A percentile compares a stretch with the other conserved stretches of the same genome.
Conservation (phyloP, 768 basidiomycete genomes). For the Boletus insuetus region DNA sequence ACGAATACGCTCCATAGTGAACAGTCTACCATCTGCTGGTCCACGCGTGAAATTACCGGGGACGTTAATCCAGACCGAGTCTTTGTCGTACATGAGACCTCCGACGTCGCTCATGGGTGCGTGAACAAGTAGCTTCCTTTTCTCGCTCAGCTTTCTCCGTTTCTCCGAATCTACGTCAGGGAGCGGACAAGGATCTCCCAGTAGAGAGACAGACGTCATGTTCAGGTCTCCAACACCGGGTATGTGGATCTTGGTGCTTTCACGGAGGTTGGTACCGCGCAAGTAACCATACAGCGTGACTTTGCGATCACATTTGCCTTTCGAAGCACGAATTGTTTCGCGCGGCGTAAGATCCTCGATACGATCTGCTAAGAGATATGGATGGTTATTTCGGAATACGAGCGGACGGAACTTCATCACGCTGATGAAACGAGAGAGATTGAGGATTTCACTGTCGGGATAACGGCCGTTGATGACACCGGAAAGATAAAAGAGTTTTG, state of each 20-base stretch:
- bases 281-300: slow-evolving; percentile 95
- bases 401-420: slow-evolving; percentile 99
- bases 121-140: slow-evolving; percentile 87
- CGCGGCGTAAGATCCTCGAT: slow-evolving; percentile 92
- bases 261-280: slow-evolving; percentile 79
- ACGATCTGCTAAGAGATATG: slow-evolving; percentile 92
- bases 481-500: slow-evolving; percentile 96
- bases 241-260: slow-evolving; percentile 82
- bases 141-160: slow-evolving; percentile 89
- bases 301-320: slow-evolving; percentile 91
- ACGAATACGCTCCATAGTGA: not conserved
- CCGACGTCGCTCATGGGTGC: slow-evolving; percentile 99
- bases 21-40: slow-evolving; percentile 55
- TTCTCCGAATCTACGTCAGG: slow-evolving; percentile 92
- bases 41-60: slow-evolving; percentile 89
- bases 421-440: slow-evolving; percentile 92
- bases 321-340: slow-evolving; percentile 69
- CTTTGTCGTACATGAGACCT: slow-evolving; percentile 96
- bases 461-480: slow-evolving; percentile 97
- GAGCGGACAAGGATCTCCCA: slow-evolving; percentile 95
- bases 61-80: slow-evolving; percentile 97
- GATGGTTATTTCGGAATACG: slow-evolving; percentile 91
- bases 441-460: slow-evolving; percentile 94
- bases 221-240: slow-evolving; percentile 92
- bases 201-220: slow-evolving; percentile 65